Evolutionary conservation across 139 green algal genomes (phyloP).

Genomic region (Nannochloris sp.): DNA sequence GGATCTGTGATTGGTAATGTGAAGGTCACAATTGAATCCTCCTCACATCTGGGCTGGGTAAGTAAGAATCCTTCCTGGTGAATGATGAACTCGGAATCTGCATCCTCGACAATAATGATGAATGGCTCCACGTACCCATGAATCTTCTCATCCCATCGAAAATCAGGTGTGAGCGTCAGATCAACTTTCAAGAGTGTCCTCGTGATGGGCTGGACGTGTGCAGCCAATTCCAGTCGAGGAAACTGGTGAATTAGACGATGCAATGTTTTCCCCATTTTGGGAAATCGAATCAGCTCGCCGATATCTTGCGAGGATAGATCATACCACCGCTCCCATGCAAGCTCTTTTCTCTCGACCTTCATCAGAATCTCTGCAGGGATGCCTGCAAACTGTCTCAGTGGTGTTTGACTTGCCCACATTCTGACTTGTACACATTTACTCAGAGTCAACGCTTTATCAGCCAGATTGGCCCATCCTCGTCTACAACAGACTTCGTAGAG

Average conservation of each 20-base stretch:
- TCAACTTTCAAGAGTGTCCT: constrained; percentile 86
- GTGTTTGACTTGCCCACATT: constrained; percentile 88
- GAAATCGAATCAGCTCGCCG: constrained; percentile 86
- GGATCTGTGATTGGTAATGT: constrained; percentile 89
- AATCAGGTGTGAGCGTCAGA: constrained; percentile 95
- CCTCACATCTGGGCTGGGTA: constrained; percentile 61
- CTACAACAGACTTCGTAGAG: constrained; percentile 94
- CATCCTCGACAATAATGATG: constrained; percentile 94
- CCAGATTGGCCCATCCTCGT: constrained; percentile 82
- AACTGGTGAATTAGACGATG: constrained; percentile 94
- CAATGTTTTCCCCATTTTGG: constrained; percentile 93
- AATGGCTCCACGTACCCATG: constrained; percentile 92
- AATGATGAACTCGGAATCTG: constrained; percentile 72
- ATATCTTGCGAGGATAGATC: constrained; percentile 82
- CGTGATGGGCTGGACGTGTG: constrained; percentile 93
- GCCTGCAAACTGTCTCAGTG: constrained; percentile 82
- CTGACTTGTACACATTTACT: constrained; percentile 87
- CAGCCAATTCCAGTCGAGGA: constrained; percentile 83
- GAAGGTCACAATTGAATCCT: constrained; percentile 86
- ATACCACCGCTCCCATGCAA: constrained; percentile 96
- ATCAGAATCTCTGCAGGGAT: constrained; percentile 54
- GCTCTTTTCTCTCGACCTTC: constrained; percentile 85
- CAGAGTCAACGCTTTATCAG: constrained; percentile 78
- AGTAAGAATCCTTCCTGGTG: constrained; percentile 95
- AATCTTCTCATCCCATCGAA: constrained; percentile 86